Base-by-base conservation (phyloP, 345 rosid genomes). In the Physaria fendleri region DNA sequence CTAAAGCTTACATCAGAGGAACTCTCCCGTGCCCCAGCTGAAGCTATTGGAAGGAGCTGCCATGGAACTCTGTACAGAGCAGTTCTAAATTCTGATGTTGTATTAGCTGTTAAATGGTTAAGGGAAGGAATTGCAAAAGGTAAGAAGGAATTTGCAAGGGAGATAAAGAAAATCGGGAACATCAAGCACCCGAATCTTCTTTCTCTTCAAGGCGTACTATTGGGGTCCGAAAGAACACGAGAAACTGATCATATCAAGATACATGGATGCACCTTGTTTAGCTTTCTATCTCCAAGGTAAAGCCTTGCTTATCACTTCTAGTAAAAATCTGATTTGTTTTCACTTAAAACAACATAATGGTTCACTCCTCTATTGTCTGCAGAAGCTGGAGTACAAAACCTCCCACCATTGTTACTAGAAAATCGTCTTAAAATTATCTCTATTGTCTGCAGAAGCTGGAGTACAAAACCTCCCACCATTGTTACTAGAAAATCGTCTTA, bases 151-250 rank as follows among this genome's bases (percentile, higher is more conserved):
- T 90, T 90, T 55, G 78, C 91, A 11, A 82, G 89, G 76, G 95
- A 90, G 75, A 79, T 85, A 51, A 83, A 82, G 83, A 90, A 90
- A 72, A 95, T 90, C 18, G 94, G 90, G 42, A 75, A 49, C 74
- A 82, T 90, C 78, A 80, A 81, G 47, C 97, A 90, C 71, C 94
- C 94, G 18, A 83, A 87, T 74, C 81, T 90, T 62, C 85, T 87
- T 60, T 85, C 91, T 47, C 72, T 90, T 57, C 85, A 41, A 41
- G 16, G 97, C 95, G 67, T 90, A 83, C 71, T 90, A 87, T 67
- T 87, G 95, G 82, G 94, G 95, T 5, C 85, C 91, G 12, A 77
- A 66, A 68, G 95, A 85, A 70, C 94, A 87, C 27, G 97, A 85
- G 73, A 90, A 82, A 71, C 81, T 90, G 71, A 67, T 90, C 73